phyloP scores from a whole-genome alignment of 2,329 filamentous ascomycete genomes.

The Cordyceps fumosorosea region DNA sequence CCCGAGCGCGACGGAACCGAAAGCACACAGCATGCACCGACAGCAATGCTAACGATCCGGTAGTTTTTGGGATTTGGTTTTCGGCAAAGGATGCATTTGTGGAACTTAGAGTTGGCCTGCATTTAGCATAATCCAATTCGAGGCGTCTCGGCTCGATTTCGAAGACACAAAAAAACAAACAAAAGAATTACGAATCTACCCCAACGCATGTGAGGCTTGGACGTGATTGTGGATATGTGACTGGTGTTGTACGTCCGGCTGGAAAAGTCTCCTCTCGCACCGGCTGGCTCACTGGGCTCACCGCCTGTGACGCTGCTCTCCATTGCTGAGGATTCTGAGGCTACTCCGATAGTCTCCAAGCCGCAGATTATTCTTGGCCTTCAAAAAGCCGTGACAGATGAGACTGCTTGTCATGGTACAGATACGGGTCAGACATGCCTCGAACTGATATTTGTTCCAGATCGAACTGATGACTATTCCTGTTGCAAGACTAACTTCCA shows the following conservation, averaged over 20 bases:
- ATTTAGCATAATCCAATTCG: conserved; percentile 38
- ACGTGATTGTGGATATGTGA: conserved; percentile 20
- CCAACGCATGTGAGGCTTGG: conserved; percentile 18
- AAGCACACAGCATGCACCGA: not conserved
- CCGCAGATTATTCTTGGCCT: conserved; percentile 52
- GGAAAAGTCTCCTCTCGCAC: conserved; percentile 50
- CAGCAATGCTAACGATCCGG: conserved; percentile 12
- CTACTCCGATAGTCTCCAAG: conserved; percentile 51
- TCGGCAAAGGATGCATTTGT: conserved; percentile 32
- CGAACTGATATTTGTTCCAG: not conserved
- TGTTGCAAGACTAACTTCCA: not conserved
- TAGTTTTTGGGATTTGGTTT: conserved; percentile 24
- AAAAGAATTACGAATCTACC: conserved; percentile 24
- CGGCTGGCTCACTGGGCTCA: conserved; percentile 23
- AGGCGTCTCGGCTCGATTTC: conserved; percentile 41
- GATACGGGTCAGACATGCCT: conserved; percentile 56
- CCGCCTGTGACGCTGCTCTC: conserved; percentile 22
- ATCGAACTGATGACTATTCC: not conserved
- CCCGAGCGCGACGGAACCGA: conserved; percentile 11
- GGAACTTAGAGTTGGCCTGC: conserved; percentile 37
- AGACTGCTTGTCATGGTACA: conserved; percentile 53
- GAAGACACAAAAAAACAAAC: conserved; percentile 29
- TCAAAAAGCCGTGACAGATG: conserved; percentile 53
- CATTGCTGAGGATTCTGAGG: conserved; percentile 46
- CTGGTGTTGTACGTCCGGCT: conserved; percentile 36